Evolutionary conservation across 1,139 yeast genomes (phyloP), one percentile per base, ranked within the genome.

Genomic region (Sugiyamaella grinbergsii): DNA sequence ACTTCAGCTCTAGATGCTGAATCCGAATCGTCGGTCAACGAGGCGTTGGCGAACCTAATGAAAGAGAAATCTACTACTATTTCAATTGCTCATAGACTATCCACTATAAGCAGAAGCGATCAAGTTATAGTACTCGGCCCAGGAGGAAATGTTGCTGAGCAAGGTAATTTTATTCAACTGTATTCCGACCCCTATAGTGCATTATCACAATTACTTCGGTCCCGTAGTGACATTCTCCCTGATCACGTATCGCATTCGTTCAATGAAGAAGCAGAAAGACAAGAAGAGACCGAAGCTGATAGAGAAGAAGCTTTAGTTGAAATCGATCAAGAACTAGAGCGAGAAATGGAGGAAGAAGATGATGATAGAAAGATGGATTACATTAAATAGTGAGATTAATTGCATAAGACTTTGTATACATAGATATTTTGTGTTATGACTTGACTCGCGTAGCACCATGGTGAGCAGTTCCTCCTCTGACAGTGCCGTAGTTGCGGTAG

Each of bases 81-180:
- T 47, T 86, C 94, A 52, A 93, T 91, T 64, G 98, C 98, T 1
- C 98, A 91, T 67, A 75, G 97, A 58, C 74, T 90, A 53, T 85
- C 96, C 1, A 91, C 98, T 0, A 91, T 93, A 51, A 81, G 85
- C 59, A 79, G 90, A 60, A 85, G 96, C 53, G 93, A 89, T 60
- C 78, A 87, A 54, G 81, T 91, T 7, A 78, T 91, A 54, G 98
- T 91, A 2, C 70, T 91, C 22, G 88, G 90, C 23, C 73, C 78
- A 48, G 79, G 79, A 34, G 97, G 97, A 7, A 74, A 74, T 26
- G 87, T 90, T n/a, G 88, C 86, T 0, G 98, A 93, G 68, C 86
- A 83, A 57, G 98, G 98, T 16, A 70, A 74, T 38, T 91, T 88
- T 62, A 71, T 71, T 31, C 81, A 80, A 18, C 73, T 91, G 41